Conservation (phyloP, 2,329 filamentous ascomycete genomes). For the Zymoseptoria pseudotritici region DNA sequence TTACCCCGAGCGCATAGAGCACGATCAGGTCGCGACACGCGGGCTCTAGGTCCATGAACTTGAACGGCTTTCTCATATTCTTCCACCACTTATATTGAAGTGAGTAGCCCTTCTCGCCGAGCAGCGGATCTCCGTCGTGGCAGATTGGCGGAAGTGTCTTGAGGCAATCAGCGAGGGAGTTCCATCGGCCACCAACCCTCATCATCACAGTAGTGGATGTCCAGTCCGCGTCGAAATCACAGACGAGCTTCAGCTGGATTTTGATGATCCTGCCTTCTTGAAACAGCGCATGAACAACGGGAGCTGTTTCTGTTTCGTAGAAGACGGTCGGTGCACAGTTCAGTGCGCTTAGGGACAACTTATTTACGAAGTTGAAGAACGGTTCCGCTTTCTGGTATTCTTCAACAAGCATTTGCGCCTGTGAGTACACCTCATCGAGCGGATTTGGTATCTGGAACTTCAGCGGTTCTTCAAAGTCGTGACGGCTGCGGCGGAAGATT, state of each 20-base stretch:
- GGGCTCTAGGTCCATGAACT: too few species aligned
- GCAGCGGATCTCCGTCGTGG: too few species aligned
- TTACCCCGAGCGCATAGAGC: too few species aligned
- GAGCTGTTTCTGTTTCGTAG: neutral
- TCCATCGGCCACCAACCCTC: neutral
- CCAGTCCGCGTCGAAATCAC: neutral
- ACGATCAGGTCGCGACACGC: too few species aligned
- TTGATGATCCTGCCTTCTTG: neutral
- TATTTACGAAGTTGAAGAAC: neutral
- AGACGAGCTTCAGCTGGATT: slow-evolving; percentile 5
- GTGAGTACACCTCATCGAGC: neutral
- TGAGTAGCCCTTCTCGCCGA: too few species aligned
- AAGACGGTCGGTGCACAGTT: neutral
- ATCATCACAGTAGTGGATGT: slow-evolving; percentile 1
- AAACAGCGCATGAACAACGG: slow-evolving; percentile 1
- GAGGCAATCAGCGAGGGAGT: too few species aligned
- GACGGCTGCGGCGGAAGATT: too few species aligned
- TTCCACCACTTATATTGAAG: too few species aligned
- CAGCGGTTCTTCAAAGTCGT: too few species aligned
- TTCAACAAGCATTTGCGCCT: neutral
- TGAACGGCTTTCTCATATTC: too few species aligned
- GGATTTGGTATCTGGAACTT: slow-evolving; percentile 1
- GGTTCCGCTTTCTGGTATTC: neutral
- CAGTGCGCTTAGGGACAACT: slow-evolving; percentile 3
- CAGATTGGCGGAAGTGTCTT: too few species aligned